Evolutionary conservation across 163 green algal species (phyloP).

Genomic region (Volvox carteri): DNA sequence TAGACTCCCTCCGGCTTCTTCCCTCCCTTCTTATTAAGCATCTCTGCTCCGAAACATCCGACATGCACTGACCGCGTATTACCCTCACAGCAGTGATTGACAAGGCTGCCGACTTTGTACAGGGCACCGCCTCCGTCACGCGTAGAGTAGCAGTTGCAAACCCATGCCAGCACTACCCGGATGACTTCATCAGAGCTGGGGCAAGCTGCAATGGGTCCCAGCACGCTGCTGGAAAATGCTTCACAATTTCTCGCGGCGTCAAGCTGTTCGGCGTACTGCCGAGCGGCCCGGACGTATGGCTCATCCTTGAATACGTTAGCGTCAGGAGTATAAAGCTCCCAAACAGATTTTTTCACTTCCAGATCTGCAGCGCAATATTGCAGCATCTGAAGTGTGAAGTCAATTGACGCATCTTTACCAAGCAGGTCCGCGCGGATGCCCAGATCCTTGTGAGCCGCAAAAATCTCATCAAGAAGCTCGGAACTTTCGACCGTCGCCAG

Average conservation of each 20-base stretch:
- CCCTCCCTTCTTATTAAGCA: too few species aligned
- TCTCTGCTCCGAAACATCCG: background rate
- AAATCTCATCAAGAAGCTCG: background rate
- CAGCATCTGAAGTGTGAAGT: conserved; percentile 40
- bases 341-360: background rate
- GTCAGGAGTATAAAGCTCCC: conserved; percentile 17
- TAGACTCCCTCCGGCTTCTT: too few species aligned
- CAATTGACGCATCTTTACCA: conserved; percentile 43
- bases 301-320: background rate
- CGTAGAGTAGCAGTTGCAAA: conserved; percentile 42
- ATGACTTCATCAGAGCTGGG: background rate
- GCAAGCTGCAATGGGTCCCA: background rate
- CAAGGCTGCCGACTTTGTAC: conserved; percentile 40
- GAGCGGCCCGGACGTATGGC: conserved; percentile 23
- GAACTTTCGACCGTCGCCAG: background rate
- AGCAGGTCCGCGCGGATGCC: conserved; percentile 38
- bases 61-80: conserved; percentile 31
- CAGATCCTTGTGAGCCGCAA: conserved; percentile 1
- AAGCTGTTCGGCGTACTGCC: conserved; percentile 25
- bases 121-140: conserved; percentile 17
- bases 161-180: conserved; percentile 27
- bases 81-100: conserved; percentile 46
- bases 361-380: background rate
- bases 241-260: background rate
- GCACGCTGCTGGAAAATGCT: background rate